Conservation (phyloP, 75 land plant species). For the Cupressus sempervirens region DNA sequence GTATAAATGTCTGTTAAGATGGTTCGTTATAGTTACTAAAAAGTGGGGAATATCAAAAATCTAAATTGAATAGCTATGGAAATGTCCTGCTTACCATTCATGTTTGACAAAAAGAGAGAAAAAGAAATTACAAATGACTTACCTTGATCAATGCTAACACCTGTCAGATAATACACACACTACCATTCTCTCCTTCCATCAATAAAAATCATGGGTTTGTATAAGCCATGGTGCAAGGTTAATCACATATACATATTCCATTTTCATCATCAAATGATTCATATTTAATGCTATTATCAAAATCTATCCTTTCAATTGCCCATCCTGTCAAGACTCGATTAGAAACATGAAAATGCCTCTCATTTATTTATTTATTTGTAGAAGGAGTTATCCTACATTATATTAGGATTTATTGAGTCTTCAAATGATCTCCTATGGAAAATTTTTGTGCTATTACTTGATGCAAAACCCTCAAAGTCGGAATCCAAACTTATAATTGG, state of each 20-base stretch:
- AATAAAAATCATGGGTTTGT: too few relatives aligned
- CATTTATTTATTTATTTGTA: slow-evolving; percentile 42
- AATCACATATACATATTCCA: slow-evolving; percentile 24
- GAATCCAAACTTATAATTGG: slow-evolving; percentile 51
- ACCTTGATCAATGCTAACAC: too few relatives aligned
- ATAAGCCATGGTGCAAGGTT: slow-evolving; percentile 35
- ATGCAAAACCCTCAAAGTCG: slow-evolving; percentile 56
- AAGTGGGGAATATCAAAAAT: too few relatives aligned
- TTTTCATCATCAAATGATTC: slow-evolving; percentile 67
- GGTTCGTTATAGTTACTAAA: too few relatives aligned
- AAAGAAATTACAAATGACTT: too few relatives aligned
- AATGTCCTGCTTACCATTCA: too few relatives aligned
- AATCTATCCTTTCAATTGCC: slow-evolving; percentile 53
- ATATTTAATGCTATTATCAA: slow-evolving; percentile 19
- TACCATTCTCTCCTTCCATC: too few relatives aligned
- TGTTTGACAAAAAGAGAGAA: too few relatives aligned
- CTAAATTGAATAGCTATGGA: too few relatives aligned
- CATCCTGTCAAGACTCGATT: slow-evolving; percentile 48
- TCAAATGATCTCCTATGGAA: slow-evolving; percentile 60
- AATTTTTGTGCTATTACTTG: slow-evolving; percentile 35
- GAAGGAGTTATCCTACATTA: slow-evolving; percentile 42
- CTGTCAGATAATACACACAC: too few relatives aligned
- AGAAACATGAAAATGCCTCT: slow-evolving; percentile 60
- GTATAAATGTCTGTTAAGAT: too few relatives aligned
- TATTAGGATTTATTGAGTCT: slow-evolving; percentile 34